These are phyloP conservation scores for Kregervanrija delftensis DNA, from an alignment of 805 yeast genomes.

Conservation along the genomic window DNA sequence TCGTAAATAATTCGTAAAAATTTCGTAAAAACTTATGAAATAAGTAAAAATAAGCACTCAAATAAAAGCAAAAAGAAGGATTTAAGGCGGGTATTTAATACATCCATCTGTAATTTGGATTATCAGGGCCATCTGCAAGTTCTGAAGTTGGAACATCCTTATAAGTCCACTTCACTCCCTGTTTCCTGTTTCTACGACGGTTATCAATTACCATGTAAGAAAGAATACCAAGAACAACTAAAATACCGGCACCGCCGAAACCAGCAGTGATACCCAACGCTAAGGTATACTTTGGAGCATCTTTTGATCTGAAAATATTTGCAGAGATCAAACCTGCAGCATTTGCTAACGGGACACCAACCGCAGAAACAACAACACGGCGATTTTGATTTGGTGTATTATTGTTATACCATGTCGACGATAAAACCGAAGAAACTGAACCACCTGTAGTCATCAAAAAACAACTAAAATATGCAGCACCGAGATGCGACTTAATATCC, in stretches of 20 bases:
- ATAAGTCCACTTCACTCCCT: constrained; percentile 33
- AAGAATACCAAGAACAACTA: constrained; percentile 18
- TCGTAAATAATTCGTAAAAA: no score
- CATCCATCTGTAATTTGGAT: constrained; percentile 44
- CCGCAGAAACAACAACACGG: constrained; percentile 40
- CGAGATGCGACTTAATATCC: constrained; percentile 30
- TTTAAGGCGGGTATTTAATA: constrained; percentile 13
- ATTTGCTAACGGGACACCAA: constrained; percentile 50
- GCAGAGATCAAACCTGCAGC: constrained; percentile 51
- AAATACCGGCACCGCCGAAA: constrained; percentile 37
- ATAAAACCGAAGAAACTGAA: constrained; percentile 41
- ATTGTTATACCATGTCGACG: constrained; percentile 46
- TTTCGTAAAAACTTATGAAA: no score
- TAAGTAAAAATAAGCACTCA: neutral
- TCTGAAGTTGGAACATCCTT: constrained; percentile 36
- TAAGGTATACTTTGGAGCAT: constrained; percentile 45
- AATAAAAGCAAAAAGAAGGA: neutral
- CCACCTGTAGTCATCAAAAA: constrained; percentile 41
- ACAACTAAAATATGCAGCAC: constrained; percentile 17
- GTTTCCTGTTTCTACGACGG: constrained; percentile 31
- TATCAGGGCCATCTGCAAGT: constrained; percentile 37
- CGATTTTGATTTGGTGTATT: constrained; percentile 40
- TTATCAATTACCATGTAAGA: constrained; percentile 37
- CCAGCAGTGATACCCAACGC: constrained; percentile 45
- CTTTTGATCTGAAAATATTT: constrained; percentile 42